Evolutionary conservation across 768 basidiomycete genomes (phyloP).

Genomic region (Chalciporus piperatus): DNA sequence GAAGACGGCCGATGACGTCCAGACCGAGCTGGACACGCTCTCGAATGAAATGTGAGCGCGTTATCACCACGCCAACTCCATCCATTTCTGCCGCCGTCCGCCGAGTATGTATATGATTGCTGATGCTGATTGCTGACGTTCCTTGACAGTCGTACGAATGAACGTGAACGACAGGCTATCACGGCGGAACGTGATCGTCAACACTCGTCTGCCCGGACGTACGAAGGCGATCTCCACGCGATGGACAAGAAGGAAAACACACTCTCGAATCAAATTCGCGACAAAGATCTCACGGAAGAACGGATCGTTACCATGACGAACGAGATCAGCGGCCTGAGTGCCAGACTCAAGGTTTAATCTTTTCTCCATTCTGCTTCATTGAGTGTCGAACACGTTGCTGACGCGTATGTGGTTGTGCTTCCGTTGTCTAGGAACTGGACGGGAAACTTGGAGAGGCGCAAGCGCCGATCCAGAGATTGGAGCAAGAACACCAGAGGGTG

Average conservation of each 20-base stretch:
- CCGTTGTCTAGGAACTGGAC: slow-evolving; percentile 55
- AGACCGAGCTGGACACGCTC: slow-evolving; percentile 67
- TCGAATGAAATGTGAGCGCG: slow-evolving; percentile 59
- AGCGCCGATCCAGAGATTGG: slow-evolving; percentile 62
- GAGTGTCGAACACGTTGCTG: background rate
- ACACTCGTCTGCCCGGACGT: slow-evolving; percentile 45
- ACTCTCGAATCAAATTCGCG: slow-evolving; percentile 54
- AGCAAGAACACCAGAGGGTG: slow-evolving; percentile 48
- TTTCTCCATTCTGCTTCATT: background rate
- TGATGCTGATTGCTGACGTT: background rate
- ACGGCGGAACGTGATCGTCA: slow-evolving; percentile 62
- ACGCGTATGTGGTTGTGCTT: background rate
- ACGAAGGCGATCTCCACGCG: slow-evolving; percentile 59
- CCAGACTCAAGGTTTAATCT: slow-evolving; percentile 48
- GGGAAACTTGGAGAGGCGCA: slow-evolving; percentile 56
- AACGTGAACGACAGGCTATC: slow-evolving; percentile 59
- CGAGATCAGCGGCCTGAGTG: slow-evolving; percentile 46
- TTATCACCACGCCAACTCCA: background rate
- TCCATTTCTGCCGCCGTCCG: background rate
- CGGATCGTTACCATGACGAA: slow-evolving; percentile 56
- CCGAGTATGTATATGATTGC: too few relatives aligned
- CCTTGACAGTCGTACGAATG: slow-evolving; percentile 54
- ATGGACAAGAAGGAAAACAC: slow-evolving; percentile 62
- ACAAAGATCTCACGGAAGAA: slow-evolving; percentile 55
- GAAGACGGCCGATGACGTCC: slow-evolving; percentile 84